Conservation (phyloP, 768 basidiomycete genomes). For the Astraeus odoratus region DNA sequence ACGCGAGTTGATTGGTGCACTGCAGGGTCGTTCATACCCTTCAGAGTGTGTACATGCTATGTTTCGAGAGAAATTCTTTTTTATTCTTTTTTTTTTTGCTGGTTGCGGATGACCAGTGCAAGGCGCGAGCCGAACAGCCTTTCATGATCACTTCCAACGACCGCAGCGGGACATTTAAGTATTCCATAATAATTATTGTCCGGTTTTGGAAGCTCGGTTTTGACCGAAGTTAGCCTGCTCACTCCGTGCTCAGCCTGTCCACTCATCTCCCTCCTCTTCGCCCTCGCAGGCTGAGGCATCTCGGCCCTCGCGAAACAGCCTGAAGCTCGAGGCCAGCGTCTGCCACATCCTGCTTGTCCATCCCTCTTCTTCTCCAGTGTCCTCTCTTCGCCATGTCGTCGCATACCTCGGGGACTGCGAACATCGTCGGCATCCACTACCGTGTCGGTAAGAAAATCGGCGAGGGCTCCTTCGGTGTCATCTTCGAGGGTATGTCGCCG, state of each 20-base stretch:
- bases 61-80: no score
- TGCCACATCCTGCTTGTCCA: slow-evolving; percentile 8
- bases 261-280: slow-evolving; percentile 49
- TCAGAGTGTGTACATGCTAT: no score
- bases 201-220: not conserved
- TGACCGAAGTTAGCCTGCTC: slow-evolving; percentile 23
- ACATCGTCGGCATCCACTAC: slow-evolving; percentile 94
- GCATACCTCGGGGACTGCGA: slow-evolving; percentile 58
- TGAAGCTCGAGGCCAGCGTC: slow-evolving; percentile 1
- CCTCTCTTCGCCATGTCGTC: slow-evolving; percentile 37
- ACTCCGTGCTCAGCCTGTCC: slow-evolving; percentile 10
- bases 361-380: no score
- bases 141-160: no score
- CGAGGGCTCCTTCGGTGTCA: slow-evolving; percentile 97
- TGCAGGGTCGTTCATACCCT: no score
- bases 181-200: no score
- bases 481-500: slow-evolving; percentile 65
- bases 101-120: no score
- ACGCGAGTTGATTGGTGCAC: no score
- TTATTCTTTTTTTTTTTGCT: no score
- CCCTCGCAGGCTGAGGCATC: slow-evolving; percentile 27
- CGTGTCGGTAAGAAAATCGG: slow-evolving; percentile 99
- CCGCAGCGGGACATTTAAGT: no score
- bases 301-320: slow-evolving; percentile 1
- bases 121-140: no score